Evolutionary conservation across 495 filamentous ascomycete species (phyloP).

Genomic region (Filosporella fistucella): DNA sequence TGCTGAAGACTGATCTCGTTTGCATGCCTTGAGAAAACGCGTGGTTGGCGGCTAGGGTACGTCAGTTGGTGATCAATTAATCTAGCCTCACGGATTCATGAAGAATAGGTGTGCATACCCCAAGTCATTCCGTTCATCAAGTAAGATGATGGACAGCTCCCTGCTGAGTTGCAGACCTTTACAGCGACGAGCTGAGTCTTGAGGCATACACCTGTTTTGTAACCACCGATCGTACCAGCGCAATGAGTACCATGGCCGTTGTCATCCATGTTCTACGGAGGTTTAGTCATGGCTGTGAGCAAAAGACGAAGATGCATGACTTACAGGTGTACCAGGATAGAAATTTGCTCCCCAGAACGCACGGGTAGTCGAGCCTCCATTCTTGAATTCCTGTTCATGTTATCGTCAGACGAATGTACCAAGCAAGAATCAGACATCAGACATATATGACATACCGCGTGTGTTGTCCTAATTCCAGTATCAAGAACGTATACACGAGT

Average conservation of each 20-base stretch:
- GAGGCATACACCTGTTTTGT: constrained; percentile 64
- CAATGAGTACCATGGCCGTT: constrained; percentile 69
- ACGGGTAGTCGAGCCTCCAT: not conserved
- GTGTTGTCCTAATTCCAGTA: constrained; percentile 42
- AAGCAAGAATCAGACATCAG: no score
- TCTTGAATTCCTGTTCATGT: no score
- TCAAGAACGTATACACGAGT: constrained; percentile 37
- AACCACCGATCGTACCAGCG: constrained; percentile 62
- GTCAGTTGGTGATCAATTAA: not conserved
- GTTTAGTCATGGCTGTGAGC: not conserved
- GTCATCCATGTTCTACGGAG: constrained; percentile 39
- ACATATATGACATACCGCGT: constrained; percentile 22
- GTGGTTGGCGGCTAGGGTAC: constrained; percentile 25
- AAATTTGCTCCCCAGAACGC: constrained; percentile 15
- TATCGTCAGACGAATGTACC: no score
- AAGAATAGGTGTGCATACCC: constrained; percentile 9
- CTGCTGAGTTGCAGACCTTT: constrained; percentile 58
- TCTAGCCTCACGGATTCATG: not conserved
- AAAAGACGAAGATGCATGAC: not conserved
- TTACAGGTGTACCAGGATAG: not conserved
- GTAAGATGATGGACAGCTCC: constrained; percentile 50
- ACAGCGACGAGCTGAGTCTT: constrained; percentile 59
- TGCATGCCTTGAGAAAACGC: constrained; percentile 31
- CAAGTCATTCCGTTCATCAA: constrained; percentile 60
- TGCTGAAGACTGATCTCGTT: constrained; percentile 43